phyloP scores from a whole-genome alignment of 2,329 filamentous ascomycete genomes.

The Pseudogymnoascus verrucosus region DNA sequence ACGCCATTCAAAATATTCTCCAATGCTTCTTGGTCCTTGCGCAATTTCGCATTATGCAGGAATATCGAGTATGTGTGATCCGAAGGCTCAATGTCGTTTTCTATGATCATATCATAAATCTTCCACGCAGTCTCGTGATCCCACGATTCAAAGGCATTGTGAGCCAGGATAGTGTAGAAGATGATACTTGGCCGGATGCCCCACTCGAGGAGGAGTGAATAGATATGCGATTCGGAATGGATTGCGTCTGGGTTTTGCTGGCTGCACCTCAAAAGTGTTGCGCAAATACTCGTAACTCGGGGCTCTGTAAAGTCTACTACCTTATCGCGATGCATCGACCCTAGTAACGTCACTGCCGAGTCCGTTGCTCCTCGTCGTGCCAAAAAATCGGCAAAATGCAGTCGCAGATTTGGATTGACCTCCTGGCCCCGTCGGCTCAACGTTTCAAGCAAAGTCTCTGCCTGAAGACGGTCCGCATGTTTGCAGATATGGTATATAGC shows the following conservation, averaged over 20 bases:
- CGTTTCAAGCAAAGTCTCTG: conserved; percentile 17
- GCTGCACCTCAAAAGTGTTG: conserved; percentile 27
- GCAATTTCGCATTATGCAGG: conserved; percentile 59
- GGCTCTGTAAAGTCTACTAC: conserved; percentile 41
- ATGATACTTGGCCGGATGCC: conserved; percentile 56
- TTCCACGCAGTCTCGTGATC: conserved; percentile 56
- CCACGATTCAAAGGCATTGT: conserved; percentile 59
- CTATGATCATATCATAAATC: conserved; percentile 55
- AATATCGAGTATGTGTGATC: conserved; percentile 59
- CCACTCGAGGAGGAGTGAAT: conserved; percentile 48
- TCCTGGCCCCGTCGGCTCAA: conserved; percentile 16
- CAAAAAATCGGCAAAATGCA: conserved; percentile 29
- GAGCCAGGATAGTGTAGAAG: conserved; percentile 59
- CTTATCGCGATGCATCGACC: conserved; percentile 28
- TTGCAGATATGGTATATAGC: not conserved
- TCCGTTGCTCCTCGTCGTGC: conserved; percentile 35
- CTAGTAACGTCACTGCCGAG: conserved; percentile 37
- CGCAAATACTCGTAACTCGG: conserved; percentile 47
- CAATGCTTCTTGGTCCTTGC: conserved; percentile 36
- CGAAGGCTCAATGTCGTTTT: conserved; percentile 55
- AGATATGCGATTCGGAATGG: conserved; percentile 44
- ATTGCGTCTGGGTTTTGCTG: conserved; percentile 32
- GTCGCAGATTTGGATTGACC: conserved; percentile 19
- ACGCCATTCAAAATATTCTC: conserved; percentile 47
- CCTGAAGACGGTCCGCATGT: not conserved